Base-by-base conservation (phyloP, 2,329 filamentous ascomycete genomes). In the Ophiostoma sp. region DNA sequence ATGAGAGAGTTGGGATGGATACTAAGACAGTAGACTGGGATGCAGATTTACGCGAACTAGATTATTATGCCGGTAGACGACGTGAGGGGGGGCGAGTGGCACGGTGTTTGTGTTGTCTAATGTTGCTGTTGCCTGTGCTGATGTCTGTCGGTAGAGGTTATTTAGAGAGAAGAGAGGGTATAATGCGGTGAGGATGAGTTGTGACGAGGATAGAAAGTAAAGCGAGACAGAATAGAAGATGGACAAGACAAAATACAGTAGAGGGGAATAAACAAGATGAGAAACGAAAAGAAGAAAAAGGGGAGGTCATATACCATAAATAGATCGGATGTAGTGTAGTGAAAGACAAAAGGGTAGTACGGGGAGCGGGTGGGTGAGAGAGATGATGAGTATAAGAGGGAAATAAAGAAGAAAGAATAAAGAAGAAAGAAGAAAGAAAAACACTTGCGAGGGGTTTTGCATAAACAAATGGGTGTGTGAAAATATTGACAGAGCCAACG, bases 241-340 rank as follows among this genome's bases (percentile, higher is more conserved):
- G 54, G 33, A 15, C 35, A 52, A 33, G 35, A 69, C 27, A 20
- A 67, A 31, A 54, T 13, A 41, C 33, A 54, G 54, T 23, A 27
- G 52, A 44, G 36, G 65, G 33, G 20, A 64, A 17, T 35, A 27
- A 23, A 15, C 52, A n/a, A 64, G 27, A 35, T 11, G 62, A 39
- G 35, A 41, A 48, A 57, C 6, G 31, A 60, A 67, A 41, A n/a
- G 23, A 48, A 54, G 27, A 20, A 66, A 41, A 35, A 54, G 39
- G 67, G 57, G 17, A 36, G 20, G 41, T 66, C 64, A 66, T 66
- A n/a, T 66, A 66, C 36, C 64, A 66, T 66, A 44, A 66, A 66
- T 66, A 66, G 64, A 41, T 27, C 39, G 11, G 64, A 33, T 23
- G 62, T 35, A 36, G 62, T 23, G 62, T 35, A 36, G 62, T 65